A percentile compares a stretch with the other conserved stretches of the same genome.
These are phyloP conservation scores for Torrubiella hemipterigena DNA, from an alignment of 2,329 filamentous ascomycete species.

Conservation along the genomic window DNA sequence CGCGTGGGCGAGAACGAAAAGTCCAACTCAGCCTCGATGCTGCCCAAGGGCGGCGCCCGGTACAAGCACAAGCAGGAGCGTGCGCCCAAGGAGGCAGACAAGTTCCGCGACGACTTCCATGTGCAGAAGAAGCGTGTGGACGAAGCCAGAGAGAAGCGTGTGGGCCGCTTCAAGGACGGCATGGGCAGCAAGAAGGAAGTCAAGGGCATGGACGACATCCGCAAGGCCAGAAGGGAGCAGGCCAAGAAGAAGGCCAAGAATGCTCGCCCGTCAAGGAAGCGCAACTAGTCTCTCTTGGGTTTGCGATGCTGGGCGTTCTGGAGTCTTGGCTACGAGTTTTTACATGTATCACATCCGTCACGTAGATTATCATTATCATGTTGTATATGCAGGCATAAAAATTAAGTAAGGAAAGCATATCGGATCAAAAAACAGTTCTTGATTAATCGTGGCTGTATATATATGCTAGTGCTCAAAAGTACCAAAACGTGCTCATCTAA, in stretches of 20 bases:
- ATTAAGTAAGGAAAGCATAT: too few species aligned
- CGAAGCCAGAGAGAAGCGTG: slow-evolving; percentile 74
- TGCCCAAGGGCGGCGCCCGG: slow-evolving; percentile 23
- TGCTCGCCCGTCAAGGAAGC: slow-evolving; percentile 61
- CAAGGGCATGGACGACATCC: slow-evolving; percentile 71
- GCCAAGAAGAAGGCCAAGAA: slow-evolving; percentile 79
- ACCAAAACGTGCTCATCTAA: too few species aligned
- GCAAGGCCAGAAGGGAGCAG: slow-evolving; percentile 66
- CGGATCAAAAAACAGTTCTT: too few species aligned
- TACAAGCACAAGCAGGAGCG: slow-evolving; percentile 81
- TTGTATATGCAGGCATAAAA: too few species aligned
- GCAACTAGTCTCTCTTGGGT: background rate
- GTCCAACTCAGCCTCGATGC: slow-evolving; percentile 11
- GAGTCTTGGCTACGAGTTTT: too few species aligned
- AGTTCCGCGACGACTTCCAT: slow-evolving; percentile 81
- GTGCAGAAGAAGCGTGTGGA: slow-evolving; percentile 81
- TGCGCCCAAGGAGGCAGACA: slow-evolving; percentile 89
- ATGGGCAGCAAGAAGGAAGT: slow-evolving; percentile 66
- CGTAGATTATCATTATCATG: too few species aligned
- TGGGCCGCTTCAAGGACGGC: slow-evolving; percentile 63
- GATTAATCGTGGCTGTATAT: too few species aligned
- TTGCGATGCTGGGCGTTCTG: too few species aligned
- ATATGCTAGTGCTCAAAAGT: too few species aligned
- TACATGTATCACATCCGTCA: too few species aligned
- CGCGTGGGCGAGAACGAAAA: slow-evolving; percentile 73